phyloP scores from a whole-genome alignment of 345 rosid species.

The Corchorus olitorius region DNA sequence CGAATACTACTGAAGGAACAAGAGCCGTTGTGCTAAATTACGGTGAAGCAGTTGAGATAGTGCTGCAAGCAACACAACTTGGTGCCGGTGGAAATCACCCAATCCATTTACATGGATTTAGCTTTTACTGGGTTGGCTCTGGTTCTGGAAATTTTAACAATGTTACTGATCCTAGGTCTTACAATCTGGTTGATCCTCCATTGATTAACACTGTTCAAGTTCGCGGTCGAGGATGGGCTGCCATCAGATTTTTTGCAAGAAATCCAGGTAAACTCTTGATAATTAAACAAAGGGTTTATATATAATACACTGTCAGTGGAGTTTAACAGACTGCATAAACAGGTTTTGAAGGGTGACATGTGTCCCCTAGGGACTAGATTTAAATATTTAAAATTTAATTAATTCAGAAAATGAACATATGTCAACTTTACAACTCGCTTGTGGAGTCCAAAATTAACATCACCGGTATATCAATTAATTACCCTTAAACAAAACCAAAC shows the following conservation, averaged over 20 bases:
- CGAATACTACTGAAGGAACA: not conserved
- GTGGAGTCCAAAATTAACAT: not conserved
- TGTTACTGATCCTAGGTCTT: slow-evolving; percentile 14
- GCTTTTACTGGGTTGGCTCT: slow-evolving; percentile 32
- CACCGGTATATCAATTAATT: too few species aligned
- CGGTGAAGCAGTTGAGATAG: slow-evolving; percentile 30
- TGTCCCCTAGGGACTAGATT: too few species aligned
- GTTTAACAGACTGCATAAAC: too few species aligned
- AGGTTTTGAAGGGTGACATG: too few species aligned
- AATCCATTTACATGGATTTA: slow-evolving; percentile 40
- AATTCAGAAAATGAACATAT: not conserved
- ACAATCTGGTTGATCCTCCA: slow-evolving; percentile 35
- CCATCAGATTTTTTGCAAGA: slow-evolving; percentile 25
- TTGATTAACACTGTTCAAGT: slow-evolving; percentile 24
- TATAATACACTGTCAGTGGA: too few species aligned
- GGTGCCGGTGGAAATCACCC: slow-evolving; percentile 29
- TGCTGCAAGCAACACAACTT: slow-evolving; percentile 30
- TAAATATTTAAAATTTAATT: too few species aligned
- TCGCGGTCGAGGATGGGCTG: slow-evolving; percentile 26
- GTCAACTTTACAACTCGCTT: not conserved
- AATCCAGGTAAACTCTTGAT: slow-evolving; percentile 31
- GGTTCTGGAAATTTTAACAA: slow-evolving; percentile 32
- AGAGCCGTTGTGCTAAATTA: slow-evolving; percentile 26
- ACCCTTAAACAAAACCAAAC: too few species aligned
- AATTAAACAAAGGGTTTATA: too few species aligned